Evolutionary conservation across 768 basidiomycete genomes (phyloP).

Genomic region (Pleurotus giganteus): DNA sequence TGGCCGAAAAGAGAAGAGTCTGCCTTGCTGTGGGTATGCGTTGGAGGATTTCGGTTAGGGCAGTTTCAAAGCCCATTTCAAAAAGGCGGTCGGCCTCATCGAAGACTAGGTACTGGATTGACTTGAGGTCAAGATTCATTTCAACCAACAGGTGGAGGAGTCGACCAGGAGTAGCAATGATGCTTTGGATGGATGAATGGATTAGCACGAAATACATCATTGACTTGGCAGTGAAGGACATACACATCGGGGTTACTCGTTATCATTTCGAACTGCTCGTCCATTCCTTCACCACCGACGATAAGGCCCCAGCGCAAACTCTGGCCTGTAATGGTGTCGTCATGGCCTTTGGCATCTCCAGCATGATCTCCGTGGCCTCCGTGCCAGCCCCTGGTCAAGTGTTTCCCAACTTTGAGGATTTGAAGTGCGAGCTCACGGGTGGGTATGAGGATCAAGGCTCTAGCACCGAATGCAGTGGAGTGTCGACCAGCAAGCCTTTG

Average conservation of each 20-base stretch:
- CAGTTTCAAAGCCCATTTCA: conserved; percentile 95
- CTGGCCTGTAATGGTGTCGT: conserved; percentile 56
- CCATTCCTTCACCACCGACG: conserved; percentile 93
- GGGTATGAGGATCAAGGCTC: conserved; percentile 87
- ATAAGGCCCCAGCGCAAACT: conserved; percentile 87
- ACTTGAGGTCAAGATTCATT: conserved; percentile 90
- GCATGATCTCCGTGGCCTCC: conserved; percentile 62
- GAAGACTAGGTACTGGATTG: conserved; percentile 88
- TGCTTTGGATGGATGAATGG: conserved; percentile 41
- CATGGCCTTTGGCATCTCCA: conserved; percentile 61
- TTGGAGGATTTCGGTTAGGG: conserved; percentile 87
- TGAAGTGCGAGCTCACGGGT: conserved; percentile 94
- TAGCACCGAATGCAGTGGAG: conserved; percentile 74
- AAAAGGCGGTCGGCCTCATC: conserved; percentile 99
- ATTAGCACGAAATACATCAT: background rate
- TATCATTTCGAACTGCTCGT: conserved; percentile 96
- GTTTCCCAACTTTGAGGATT: conserved; percentile 92
- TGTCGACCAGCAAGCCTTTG: conserved; percentile 84
- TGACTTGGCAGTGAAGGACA: conserved; percentile 30
- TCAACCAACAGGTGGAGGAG: conserved; percentile 95
- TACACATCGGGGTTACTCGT: conserved; percentile 94
- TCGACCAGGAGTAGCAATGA: conserved; percentile 97
- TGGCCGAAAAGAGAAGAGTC: conserved; percentile 94
- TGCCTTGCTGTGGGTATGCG: conserved; percentile 87
- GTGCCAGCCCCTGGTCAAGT: conserved; percentile 82